Conservation (phyloP, 2,329 filamentous ascomycete species). For the Alternaria infectoria region DNA sequence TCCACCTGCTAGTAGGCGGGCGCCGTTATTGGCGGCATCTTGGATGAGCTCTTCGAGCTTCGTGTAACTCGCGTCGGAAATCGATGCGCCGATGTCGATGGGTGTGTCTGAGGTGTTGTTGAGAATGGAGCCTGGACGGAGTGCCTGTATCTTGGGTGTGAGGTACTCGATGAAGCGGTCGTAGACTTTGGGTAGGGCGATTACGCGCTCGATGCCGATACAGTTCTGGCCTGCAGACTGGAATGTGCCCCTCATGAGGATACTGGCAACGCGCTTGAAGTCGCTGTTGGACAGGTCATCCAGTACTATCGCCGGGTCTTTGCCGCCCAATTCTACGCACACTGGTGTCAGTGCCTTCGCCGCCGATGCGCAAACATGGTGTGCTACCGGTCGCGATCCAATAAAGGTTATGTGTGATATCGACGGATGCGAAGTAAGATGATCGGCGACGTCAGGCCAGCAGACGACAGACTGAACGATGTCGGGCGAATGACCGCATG, state of each 20-base stretch:
- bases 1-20: constrained; percentile 81
- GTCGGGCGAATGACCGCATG: constrained; percentile 81
- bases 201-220: constrained; percentile 92
- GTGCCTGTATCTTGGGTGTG: constrained; percentile 72
- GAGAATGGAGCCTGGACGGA: constrained; percentile 77
- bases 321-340: constrained; percentile 90
- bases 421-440: constrained; percentile 82
- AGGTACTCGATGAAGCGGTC: constrained; percentile 73
- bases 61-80: constrained; percentile 77
- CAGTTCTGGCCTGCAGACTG: constrained; percentile 97
- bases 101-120: constrained; percentile 51
- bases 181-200: constrained; percentile 80
- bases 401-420: constrained; percentile 96
- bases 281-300: constrained; percentile 72
- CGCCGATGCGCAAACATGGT: constrained; percentile 84
- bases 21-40: constrained; percentile 79
- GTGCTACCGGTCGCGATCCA: constrained; percentile 84
- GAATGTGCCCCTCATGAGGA: constrained; percentile 90
- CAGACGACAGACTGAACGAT: constrained; percentile 86
- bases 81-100: constrained; percentile 87
- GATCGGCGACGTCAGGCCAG: constrained; percentile 81
- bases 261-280: constrained; percentile 75
- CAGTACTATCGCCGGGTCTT: constrained; percentile 89
- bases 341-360: constrained; percentile 86
- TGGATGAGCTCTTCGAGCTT: constrained; percentile 77